Base-by-base conservation (phyloP, 2,329 filamentous ascomycete species). In the Claviceps digitariae region DNA sequence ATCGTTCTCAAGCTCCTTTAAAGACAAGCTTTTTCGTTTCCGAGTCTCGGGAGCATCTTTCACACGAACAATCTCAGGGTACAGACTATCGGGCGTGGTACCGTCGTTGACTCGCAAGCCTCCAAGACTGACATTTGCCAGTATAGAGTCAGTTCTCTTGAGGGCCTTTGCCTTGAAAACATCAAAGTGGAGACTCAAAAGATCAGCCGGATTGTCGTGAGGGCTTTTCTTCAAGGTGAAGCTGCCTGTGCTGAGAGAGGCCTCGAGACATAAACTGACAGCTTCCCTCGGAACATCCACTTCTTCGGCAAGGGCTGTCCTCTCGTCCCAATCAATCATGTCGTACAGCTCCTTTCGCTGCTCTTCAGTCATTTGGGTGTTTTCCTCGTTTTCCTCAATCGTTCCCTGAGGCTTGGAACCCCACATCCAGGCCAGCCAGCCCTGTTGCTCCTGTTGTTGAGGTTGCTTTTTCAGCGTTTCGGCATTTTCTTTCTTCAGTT, bases 311-410 rank as follows among this genome's bases (percentile, higher is more conserved):
- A 98, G 77, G 2, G 86, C 87, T 56, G 90, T 84, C 73, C 96
- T 97, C 69, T 99, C 93, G 57, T 98, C 88, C 84, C 91, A 99
- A 62, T 97, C 93, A 62, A 99, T 99, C 50, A 89, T 94, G 60
- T 94, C 86, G 67, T 97, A 98, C 10, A 99, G 78, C 69, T 98
- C 91, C 66, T 97, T 90, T 44, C 91, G 84, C 66, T 99, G 90
- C 67, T 97, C 84, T 57, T 98, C 93, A 0, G 88, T 94, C 77
- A 98, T 95, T 55, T 89, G 81, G 0, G 84, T 87, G 57, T 90
- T 86, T 60, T 94, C 86, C 4, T 83, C 69, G 48, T 70, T 72
- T 48, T 73, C 76, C 46, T 86, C 76, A 43, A 86, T 78, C 50
- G 67, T 69, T 9, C 71, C 72, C 50, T 84, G 75, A 1, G 83